phyloP scores from a whole-genome alignment of 1,139 yeast species.

The Pichia sp. region DNA sequence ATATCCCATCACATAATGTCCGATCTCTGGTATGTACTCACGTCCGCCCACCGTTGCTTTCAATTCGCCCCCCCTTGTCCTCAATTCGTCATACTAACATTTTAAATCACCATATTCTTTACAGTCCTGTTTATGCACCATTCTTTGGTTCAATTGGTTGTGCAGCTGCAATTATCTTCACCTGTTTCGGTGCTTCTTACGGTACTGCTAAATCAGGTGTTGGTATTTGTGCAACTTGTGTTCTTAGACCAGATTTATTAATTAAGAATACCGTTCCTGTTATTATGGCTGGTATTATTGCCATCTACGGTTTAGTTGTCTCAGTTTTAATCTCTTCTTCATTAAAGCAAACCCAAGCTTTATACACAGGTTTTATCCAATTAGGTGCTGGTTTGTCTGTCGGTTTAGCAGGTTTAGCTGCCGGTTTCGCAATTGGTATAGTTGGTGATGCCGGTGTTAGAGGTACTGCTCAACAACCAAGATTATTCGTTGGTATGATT shows the following conservation, averaged over 20 bases:
- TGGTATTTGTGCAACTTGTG: slow-evolving; percentile 98
- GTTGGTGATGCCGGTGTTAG: slow-evolving; percentile 99
- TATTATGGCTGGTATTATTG: slow-evolving; percentile 99
- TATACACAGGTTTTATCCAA: slow-evolving; percentile 96
- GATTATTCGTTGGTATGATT: slow-evolving; percentile 96
- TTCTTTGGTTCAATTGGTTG: slow-evolving; percentile 98
- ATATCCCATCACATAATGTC: slow-evolving; percentile 23
- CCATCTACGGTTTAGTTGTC: slow-evolving; percentile 97
- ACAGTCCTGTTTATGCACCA: slow-evolving; percentile 78
- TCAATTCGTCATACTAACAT: not conserved
- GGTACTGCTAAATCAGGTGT: slow-evolving; percentile 99
- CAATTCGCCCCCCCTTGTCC: not conserved
- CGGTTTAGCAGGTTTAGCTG: slow-evolving; percentile 94
- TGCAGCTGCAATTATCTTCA: slow-evolving; percentile 97
- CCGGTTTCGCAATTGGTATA: slow-evolving; percentile 97
- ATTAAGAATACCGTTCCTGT: slow-evolving; percentile 92
- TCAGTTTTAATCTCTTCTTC: slow-evolving; percentile 91
- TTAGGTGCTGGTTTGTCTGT: slow-evolving; percentile 97
- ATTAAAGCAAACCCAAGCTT: slow-evolving; percentile 83
- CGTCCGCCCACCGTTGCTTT: not conserved
- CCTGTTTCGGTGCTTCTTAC: slow-evolving; percentile 98
- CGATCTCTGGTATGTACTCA: slow-evolving; percentile 28
- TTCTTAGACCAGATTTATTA: slow-evolving; percentile 90
- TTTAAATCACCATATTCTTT: not conserved
- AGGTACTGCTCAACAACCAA: slow-evolving; percentile 93